Base-by-base conservation (phyloP, 768 basidiomycete genomes). In the Mycena rosella region DNA sequence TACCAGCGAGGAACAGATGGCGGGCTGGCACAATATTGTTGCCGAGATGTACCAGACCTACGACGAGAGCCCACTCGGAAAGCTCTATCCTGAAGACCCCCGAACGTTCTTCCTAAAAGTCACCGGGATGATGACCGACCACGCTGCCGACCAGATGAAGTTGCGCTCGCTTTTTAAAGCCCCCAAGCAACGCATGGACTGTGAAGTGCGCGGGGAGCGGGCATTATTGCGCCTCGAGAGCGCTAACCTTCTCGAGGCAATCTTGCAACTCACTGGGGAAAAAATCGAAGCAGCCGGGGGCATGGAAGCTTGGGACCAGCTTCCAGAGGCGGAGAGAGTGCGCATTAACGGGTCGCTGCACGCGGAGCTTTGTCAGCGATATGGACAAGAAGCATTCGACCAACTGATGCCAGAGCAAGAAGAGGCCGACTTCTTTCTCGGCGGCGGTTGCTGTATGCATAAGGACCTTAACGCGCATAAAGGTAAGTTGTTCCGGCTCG, bases 371-470 rank as follows among this genome's bases (percentile, higher is more conserved):
- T 61, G 40, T 26, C 29, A 26, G 15, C 36, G 24, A 11, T 54
- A 74, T 36, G 74, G 76, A 8, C 30, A 73, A 18, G 60, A 58
- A 3, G 51, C 22, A 0, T 77, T 70, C 29, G 62, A 57, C 1
- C 70, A 45, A n/a, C 17, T 70, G 17, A 20, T 47, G 0, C 11
- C n/a, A 17, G 30, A 77, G 48, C 49, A 72, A 40, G 59, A 44
- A 9, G 32, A 60, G 9, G 61, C 64, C 0, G 58, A 69, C 22
- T 60, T 77, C 32, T 75, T 77, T 62, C 42, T 77, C 11, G 67
- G 73, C 52, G 67, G 36, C 14, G 72, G 73, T 3, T 78, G 77
- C 53, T 73, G 67, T 34, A 76, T 76, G 74, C 77, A 78, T 58
- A 77, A 77, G 58, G 74, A 77, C 27, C 48, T 77, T 20, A 78